Evolutionary conservation across 176 grass and related monocot species (phyloP).

Genomic region (bread wheat (Triticum aestivum)): DNA sequence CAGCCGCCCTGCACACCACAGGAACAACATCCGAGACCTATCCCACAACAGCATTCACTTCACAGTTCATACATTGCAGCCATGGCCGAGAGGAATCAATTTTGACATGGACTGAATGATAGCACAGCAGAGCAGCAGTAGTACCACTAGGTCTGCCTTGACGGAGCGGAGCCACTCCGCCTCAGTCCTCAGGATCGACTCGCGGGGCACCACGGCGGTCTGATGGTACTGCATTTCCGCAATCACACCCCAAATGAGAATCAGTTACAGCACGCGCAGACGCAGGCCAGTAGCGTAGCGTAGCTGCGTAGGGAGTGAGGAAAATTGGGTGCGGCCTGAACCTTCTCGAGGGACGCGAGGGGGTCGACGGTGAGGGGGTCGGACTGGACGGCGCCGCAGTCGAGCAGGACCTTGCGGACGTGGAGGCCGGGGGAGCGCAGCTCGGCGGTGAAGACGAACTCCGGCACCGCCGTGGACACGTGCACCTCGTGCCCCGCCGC

Average conservation of each 20-base stretch:
- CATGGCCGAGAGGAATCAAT: not conserved
- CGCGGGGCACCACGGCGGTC: constrained; percentile 83
- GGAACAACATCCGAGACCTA: constrained; percentile 91
- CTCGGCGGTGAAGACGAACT: constrained; percentile 92
- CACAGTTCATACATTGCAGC: not conserved
- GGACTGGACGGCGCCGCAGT: constrained; percentile 93
- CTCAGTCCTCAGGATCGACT: constrained; percentile 73
- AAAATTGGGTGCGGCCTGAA: not conserved
- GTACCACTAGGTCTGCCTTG: constrained; percentile 80
- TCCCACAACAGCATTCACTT: not conserved
- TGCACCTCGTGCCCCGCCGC: constrained; percentile 86
- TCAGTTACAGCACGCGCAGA: not conserved
- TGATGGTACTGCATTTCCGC: constrained; percentile 68
- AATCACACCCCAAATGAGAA: not conserved
- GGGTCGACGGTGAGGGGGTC: constrained; percentile 90
- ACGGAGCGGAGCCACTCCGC: constrained; percentile 82
- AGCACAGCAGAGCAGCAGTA: not conserved
- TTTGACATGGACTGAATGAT: not conserved
- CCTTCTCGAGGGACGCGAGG: constrained; percentile 83
- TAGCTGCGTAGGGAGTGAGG: not conserved
- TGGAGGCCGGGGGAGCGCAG: constrained; percentile 72
- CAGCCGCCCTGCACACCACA: constrained; percentile 71
- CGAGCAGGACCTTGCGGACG: constrained; percentile 83
- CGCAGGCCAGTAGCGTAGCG: no score
- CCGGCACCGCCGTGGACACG: constrained; percentile 84